These are phyloP conservation scores for Fusarium sp. DNA, from an alignment of 2,329 filamentous ascomycete genomes.

Conservation along the genomic window DNA sequence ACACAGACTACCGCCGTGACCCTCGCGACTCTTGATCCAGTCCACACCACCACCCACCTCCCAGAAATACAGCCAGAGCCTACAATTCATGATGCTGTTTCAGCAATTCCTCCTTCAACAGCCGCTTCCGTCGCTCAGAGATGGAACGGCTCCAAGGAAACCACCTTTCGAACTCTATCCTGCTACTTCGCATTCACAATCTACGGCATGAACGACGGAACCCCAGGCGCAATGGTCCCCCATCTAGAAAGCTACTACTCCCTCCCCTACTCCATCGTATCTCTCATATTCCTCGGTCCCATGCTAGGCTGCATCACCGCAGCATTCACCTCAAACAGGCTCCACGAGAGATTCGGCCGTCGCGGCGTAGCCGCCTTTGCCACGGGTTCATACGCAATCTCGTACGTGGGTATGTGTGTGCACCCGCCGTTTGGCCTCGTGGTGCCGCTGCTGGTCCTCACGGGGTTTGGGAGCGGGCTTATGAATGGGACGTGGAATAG, in stretches of 20 bases:
- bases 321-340: background rate
- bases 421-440: background rate
- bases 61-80: background rate
- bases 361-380: background rate
- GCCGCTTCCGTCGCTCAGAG: background rate
- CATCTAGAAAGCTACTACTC: background rate
- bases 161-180: background rate
- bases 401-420: background rate
- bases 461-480: background rate
- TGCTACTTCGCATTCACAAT: constrained; percentile 9
- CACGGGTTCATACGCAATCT: background rate
- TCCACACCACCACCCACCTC: background rate
- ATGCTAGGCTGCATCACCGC: constrained; percentile 1
- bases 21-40: background rate
- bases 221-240: constrained; percentile 3
- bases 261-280: constrained; percentile 3
- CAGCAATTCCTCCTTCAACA: background rate
- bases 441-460: background rate
- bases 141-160: constrained; percentile 5
- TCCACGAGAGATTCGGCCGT: background rate
- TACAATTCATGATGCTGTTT: background rate
- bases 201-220: constrained; percentile 16
- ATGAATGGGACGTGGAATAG: constrained; percentile 3
- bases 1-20: background rate
- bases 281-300: constrained; percentile 2